Evolutionary conservation across 768 basidiomycete species (phyloP), one percentile per base, ranked within the genome.

Genomic region (Pulveroboletus sp.): DNA sequence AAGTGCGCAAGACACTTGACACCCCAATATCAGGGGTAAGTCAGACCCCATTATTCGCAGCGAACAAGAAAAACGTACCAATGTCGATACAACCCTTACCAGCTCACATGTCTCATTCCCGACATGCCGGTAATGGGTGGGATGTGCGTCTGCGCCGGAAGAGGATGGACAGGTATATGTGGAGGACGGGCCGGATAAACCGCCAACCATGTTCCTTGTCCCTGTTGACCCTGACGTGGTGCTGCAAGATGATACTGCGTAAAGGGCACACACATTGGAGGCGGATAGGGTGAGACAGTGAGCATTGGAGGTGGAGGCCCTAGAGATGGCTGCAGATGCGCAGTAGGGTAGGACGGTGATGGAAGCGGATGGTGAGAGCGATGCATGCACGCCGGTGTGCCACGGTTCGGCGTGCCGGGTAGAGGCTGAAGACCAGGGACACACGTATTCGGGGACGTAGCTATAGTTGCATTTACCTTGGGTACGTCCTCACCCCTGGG

Each of bases 91-190:
- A 6, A 31, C 3, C 10, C 40, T 63, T 52, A 63, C 61, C 61
- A 63, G 32, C 47, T 63, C 26, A 51, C 62, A 26, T 63, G 61
- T 43, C 62, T 47, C 61, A 63, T 64, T 27, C 61, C 61, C 6
- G 61, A 52, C 21, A 39, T 38, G 11, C 61, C 59, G n/a, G 61
- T 58, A 18, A 63, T 61, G 9, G 58, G 42, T 8, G 51, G 9
- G 27, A 51, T 33, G 31, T 60, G 55, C 17, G 45, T 9, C 12
- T 31, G 60, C 21, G 15, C 33, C 5, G 58, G 49, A 17, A 63
- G 37, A 9, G 61, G 45, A 40, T 63, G 61, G 18, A 51, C 42
- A 12, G 59, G 53, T 6, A 56, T 28, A 12, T 46, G 55, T 15
- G 56, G 46, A 33, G 56, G 61, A 15, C 24, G 61, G 8, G 33